These are phyloP conservation scores for Hymenoscyphus fructigenus DNA, from an alignment of 2,329 filamentous ascomycete species.

Conservation along the genomic window DNA sequence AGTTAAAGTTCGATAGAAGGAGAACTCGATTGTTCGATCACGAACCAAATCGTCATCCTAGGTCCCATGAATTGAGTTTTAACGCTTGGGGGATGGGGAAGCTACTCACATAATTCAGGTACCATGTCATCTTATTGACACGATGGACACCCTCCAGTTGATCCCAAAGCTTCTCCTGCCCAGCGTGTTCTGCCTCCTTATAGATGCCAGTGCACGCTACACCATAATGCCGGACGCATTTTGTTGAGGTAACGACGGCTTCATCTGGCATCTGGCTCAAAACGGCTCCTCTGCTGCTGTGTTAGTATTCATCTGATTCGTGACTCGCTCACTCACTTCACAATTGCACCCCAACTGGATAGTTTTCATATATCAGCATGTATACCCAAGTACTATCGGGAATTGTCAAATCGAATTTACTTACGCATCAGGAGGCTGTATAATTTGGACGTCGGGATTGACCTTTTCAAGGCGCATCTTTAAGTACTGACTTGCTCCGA, in stretches of 20 bases:
- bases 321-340: not conserved
- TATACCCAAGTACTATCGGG: no score
- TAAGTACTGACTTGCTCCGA: conserved; percentile 27
- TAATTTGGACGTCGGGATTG: conserved; percentile 32
- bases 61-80: not conserved
- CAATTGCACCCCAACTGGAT: not conserved
- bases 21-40: conserved; percentile 19
- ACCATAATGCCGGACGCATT: conserved; percentile 26
- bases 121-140: conserved; percentile 6
- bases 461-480: conserved; percentile 42
- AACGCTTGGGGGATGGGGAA: not conserved
- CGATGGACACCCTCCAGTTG: not conserved
- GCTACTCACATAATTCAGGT: conserved; percentile 11
- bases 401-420: no score
- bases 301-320: conserved; percentile 1
- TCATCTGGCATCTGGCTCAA: conserved; percentile 21
- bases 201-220: conserved; percentile 6
- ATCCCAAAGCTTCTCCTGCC: conserved; percentile 10
- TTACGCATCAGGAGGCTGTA: conserved; percentile 21
- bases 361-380: no score
- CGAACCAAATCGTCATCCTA: conserved; percentile 22
- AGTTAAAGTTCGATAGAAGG: conserved; percentile 20
- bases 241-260: conserved; percentile 20
- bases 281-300: conserved; percentile 28
- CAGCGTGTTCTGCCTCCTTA: conserved; percentile 12